Conservation (phyloP, 1,139 yeast species). For the Debaryomycetaceae sp. region DNA sequence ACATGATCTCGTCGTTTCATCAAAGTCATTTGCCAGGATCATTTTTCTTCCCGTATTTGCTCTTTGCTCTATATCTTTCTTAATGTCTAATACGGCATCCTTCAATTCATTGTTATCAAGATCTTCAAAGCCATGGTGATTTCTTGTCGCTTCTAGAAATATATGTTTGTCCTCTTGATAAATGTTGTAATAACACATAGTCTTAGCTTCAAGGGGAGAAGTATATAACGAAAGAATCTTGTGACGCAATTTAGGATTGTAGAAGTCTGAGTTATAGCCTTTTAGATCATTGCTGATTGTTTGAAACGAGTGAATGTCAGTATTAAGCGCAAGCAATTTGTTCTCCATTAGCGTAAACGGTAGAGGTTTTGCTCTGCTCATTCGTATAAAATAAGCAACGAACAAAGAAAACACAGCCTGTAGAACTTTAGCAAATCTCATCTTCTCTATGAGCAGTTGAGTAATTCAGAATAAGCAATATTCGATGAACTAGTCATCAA, state of each 20-base stretch:
- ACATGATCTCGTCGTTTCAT: slow-evolving; percentile 3
- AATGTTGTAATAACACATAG: slow-evolving; percentile 6
- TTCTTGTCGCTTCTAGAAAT: background rate
- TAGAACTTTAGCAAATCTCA: background rate
- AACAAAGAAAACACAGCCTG: background rate
- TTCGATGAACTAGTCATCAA: too few species aligned
- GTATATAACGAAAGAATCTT: background rate
- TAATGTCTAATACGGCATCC: background rate
- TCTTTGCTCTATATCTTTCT: background rate
- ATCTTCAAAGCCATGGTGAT: background rate
- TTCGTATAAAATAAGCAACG: background rate
- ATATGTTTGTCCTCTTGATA: slow-evolving; percentile 4
- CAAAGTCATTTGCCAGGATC: slow-evolving; percentile 2
- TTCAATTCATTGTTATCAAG: background rate
- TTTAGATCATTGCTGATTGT: background rate
- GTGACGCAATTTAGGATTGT: background rate
- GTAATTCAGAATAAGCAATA: background rate
- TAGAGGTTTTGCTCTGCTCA: background rate
- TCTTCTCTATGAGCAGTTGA: background rate
- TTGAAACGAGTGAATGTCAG: background rate
- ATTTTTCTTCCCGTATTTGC: background rate
- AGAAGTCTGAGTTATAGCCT: background rate
- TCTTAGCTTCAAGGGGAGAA: background rate
- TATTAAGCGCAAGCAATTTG: background rate
- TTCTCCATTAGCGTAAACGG: background rate